Evolutionary conservation across 2,329 filamentous ascomycete genomes (phyloP).

Genomic region (Aspergillus sp.): DNA sequence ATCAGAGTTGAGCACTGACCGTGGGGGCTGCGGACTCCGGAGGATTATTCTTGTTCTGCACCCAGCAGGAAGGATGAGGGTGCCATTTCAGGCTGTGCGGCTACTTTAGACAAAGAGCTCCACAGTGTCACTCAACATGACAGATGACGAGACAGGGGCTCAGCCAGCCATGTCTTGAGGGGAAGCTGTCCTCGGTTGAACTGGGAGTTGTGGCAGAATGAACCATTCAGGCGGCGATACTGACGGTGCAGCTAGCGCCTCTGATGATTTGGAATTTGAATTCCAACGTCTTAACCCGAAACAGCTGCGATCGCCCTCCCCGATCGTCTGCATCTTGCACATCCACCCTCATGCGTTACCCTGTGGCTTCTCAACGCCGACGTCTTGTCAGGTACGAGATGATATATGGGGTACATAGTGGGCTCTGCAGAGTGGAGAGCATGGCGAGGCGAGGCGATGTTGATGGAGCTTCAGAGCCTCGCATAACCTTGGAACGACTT

Average conservation of each 20-base stretch:
- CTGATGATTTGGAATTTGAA: slow-evolving; percentile 31
- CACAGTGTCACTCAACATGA: slow-evolving; percentile 11
- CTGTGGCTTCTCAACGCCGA: background rate
- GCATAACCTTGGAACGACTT: background rate
- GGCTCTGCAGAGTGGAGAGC: slow-evolving; percentile 4
- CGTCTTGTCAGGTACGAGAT: background rate
- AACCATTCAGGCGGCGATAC: slow-evolving; percentile 26
- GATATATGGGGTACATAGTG: background rate
- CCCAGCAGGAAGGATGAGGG: slow-evolving; percentile 10
- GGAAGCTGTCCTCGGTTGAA: background rate
- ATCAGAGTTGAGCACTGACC: background rate
- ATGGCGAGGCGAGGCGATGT: background rate
- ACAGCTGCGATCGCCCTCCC: slow-evolving; percentile 21
- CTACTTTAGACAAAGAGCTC: slow-evolving; percentile 10
- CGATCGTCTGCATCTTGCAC: background rate
- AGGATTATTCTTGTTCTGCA: background rate
- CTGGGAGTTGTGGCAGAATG: background rate
- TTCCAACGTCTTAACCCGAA: slow-evolving; percentile 21
- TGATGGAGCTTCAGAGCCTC: background rate
- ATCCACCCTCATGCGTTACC: background rate
- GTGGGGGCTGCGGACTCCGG: background rate
- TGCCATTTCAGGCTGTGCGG: slow-evolving; percentile 7
- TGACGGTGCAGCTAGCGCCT: slow-evolving; percentile 27
- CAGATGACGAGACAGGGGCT: slow-evolving; percentile 12
- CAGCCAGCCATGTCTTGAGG: slow-evolving; percentile 8